Percentiles rank a stretch among this genome's conserved stretches.
phyloP scores from a whole-genome alignment of 345 rosid genomes.

The Rhizophora apiculata region DNA sequence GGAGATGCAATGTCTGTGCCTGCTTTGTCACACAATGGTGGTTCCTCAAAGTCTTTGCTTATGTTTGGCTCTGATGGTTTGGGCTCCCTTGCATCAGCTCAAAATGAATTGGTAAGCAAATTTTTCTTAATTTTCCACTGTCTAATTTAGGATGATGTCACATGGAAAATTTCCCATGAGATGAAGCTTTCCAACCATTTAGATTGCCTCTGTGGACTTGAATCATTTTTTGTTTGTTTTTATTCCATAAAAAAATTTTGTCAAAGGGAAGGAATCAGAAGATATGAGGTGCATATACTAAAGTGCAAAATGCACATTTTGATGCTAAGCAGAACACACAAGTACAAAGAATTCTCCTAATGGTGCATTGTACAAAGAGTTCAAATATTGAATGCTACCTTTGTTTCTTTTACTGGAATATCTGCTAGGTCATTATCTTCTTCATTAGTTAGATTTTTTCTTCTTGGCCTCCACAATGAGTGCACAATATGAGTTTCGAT shows the following conservation, averaged over 20 bases:
- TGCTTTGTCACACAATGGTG: constrained; percentile 39
- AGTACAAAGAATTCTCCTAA: neutral
- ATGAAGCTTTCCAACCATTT: neutral
- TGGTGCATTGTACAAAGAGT: neutral
- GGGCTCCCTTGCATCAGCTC: constrained; percentile 43
- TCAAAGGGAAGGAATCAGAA: neutral
- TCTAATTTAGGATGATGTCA: neutral
- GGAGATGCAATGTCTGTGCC: constrained; percentile 52
- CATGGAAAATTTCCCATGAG: neutral
- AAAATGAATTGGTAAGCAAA: constrained; percentile 46
- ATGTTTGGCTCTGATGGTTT: constrained; percentile 51
- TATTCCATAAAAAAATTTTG: neutral
- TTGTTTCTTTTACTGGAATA: neutral
- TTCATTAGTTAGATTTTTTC: no score
- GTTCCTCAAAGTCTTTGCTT: constrained; percentile 51
- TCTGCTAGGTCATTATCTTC: no score
- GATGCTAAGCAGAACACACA: neutral
- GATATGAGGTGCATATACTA: neutral
- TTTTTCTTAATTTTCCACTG: neutral
- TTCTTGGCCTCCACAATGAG: no score
- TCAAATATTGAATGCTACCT: neutral
- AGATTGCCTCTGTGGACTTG: neutral
- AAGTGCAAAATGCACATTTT: neutral
- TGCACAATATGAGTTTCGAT: no score
- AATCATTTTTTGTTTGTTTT: neutral